Base-by-base conservation (phyloP, 768 basidiomycete genomes). In the Mycena albidolilacea region DNA sequence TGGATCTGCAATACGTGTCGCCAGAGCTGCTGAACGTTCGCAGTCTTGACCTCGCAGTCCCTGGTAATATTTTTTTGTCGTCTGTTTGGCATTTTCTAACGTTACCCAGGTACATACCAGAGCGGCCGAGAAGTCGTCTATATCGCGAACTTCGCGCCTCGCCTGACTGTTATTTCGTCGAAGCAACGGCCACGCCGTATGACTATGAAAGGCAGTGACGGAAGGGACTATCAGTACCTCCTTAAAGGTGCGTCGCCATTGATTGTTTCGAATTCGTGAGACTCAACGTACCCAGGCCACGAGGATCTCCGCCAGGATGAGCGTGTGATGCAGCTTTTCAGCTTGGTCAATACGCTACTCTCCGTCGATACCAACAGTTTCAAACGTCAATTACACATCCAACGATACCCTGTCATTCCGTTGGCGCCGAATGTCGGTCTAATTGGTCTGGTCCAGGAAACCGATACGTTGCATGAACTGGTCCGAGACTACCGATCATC, bases 231-330 rank as follows among this genome's bases (percentile, higher is more conserved):
- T 78, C 92, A 96, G 77, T 99, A 95, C 80, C 76, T 88, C 43
- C 87, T 99, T 67, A 99, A 99, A 88, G 98, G 96, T 94, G 72
- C 75, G 59, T 48, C 14, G 39, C 37, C 19, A 19, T 15, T n/a
- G 9, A 46, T 35, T 60, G 6, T 19, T 55, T 58, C 43, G 19
- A 17, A 17, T 38, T 63, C 19, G 52, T 35, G 43, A 52, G 60
- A 50, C 41, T 67, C 58, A 69, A 61, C 35, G 17, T 64, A 11
- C 58, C 9, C 74, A 97, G 96, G 98, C 14, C 98, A 99, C 82
- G 98, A 99, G 84, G 98, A 99, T 85, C 87, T 99, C 64, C 96
- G 98, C 50, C 98, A 99, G 82, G 98, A 99, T 80, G 98, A 99
- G 78, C 91, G 98, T 72, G 98, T 99, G 64, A 99, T 99, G 97